These are phyloP conservation scores for Ogataea pini DNA, from an alignment of 805 yeast genomes.

Conservation along the genomic window DNA sequence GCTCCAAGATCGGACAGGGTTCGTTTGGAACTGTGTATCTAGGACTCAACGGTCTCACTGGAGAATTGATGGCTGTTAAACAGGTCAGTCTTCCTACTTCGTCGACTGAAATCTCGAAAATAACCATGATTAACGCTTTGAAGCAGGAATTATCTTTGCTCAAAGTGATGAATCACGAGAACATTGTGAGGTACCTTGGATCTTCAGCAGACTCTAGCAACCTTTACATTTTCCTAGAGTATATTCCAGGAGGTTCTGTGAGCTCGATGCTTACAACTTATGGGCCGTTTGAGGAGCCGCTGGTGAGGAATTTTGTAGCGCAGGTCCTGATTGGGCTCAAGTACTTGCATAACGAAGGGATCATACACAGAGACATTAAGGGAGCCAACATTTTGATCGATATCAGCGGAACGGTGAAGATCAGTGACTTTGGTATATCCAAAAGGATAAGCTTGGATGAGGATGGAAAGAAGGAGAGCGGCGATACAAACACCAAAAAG, in stretches of 20 bases:
- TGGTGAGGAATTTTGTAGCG: constrained; percentile 52
- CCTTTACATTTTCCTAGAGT: constrained; percentile 71
- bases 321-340: constrained; percentile 58
- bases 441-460: constrained; percentile 43
- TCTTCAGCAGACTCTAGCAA: constrained; percentile 71
- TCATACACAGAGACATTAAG: constrained; percentile 64
- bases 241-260: constrained; percentile 50
- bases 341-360: constrained; percentile 56
- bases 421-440: constrained; percentile 68
- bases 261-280: constrained; percentile 56
- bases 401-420: constrained; percentile 60
- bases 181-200: constrained; percentile 90
- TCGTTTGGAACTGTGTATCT: constrained; percentile 91
- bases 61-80: constrained; percentile 96
- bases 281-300: constrained; percentile 64
- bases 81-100: constrained; percentile 71
- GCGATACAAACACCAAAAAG: constrained; percentile 44
- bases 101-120: constrained; percentile 34
- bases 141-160: constrained; percentile 79
- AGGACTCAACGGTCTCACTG: constrained; percentile 89
- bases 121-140: constrained; percentile 69
- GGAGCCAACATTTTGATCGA: constrained; percentile 65
- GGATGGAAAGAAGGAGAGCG: constrained; percentile 25
- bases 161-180: constrained; percentile 81
- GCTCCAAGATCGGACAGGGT: constrained; percentile 92